These are phyloP conservation scores for Echinochloa phyllopogon DNA, from an alignment of 176 grass and related monocot genomes.

Conservation along the genomic window DNA sequence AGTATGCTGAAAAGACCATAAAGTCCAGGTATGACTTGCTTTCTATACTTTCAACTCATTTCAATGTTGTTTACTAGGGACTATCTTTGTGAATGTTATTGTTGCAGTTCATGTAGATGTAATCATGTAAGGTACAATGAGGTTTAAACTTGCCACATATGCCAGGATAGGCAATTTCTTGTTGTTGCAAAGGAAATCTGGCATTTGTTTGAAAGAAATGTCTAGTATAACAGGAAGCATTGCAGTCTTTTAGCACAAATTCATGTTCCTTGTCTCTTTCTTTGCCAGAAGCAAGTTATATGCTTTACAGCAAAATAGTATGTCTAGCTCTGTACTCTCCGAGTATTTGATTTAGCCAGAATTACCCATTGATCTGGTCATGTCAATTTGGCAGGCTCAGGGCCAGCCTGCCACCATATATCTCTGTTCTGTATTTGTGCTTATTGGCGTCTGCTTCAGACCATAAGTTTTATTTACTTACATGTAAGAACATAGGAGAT, in stretches of 20 bases:
- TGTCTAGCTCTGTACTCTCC: neutral
- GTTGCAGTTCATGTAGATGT: neutral
- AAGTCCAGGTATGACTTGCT: constrained; percentile 72
- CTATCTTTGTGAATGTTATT: neutral
- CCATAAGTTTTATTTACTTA: constrained; percentile 13
- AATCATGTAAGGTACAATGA: constrained; percentile 8
- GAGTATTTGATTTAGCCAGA: constrained; percentile 6
- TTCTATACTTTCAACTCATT: neutral
- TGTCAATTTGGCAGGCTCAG: neutral
- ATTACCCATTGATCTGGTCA: neutral
- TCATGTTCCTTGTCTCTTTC: neutral
- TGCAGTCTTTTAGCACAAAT: neutral
- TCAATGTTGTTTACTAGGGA: constrained; percentile 7
- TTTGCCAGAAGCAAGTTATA: constrained; percentile 6
- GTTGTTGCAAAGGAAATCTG: neutral
- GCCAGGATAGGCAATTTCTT: neutral
- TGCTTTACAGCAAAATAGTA: constrained; percentile 23
- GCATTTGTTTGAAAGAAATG: constrained; percentile 5
- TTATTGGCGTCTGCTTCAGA: neutral
- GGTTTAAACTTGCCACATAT: neutral
- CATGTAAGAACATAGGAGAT: neutral
- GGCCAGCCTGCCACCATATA: neutral
- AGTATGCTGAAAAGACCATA: constrained; percentile 82
- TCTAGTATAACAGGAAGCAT: constrained; percentile 3
- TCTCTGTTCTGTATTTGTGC: constrained; percentile 10